Conservation (phyloP, 192 early-diverging fungal species). For the Geranomyces variabilis region DNA sequence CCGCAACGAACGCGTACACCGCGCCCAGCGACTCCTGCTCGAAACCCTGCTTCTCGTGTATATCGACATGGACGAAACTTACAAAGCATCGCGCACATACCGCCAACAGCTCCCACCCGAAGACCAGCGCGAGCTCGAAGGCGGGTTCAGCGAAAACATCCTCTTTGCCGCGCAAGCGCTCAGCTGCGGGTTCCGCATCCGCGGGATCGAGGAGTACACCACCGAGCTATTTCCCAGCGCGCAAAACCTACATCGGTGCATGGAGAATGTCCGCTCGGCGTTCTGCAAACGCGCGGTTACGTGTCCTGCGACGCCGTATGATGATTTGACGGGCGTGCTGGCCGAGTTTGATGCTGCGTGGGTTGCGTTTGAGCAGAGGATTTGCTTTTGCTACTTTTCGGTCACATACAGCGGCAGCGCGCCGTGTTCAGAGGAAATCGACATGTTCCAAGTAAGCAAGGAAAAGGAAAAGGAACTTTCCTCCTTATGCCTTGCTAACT, state of each 20-base stretch:
- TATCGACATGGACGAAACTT: conserved; percentile 44
- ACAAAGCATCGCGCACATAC: conserved; percentile 56
- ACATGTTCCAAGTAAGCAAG: conserved; percentile 56
- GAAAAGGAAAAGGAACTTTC: neutral
- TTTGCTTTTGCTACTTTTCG: conserved; percentile 73
- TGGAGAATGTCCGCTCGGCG: conserved; percentile 60
- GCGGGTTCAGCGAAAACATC: conserved; percentile 72
- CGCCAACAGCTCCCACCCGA: conserved; percentile 64
- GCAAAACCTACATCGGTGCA: conserved; percentile 53
- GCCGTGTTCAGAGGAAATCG: conserved; percentile 43
- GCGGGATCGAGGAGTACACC: conserved; percentile 66
- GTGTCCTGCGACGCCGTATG: conserved; percentile 37
- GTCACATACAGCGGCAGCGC: conserved; percentile 50
- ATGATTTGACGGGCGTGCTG: conserved; percentile 57
- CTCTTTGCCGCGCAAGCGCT: conserved; percentile 72
- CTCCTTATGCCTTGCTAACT: neutral
- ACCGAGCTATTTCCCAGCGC: conserved; percentile 53
- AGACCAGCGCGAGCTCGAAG: conserved; percentile 70
- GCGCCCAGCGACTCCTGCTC: conserved; percentile 58
- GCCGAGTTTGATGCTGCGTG: conserved; percentile 68
- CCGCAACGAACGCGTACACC: conserved; percentile 61
- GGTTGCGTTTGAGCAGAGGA: conserved; percentile 69
- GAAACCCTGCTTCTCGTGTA: conserved; percentile 57
- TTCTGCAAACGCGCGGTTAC: conserved; percentile 39
- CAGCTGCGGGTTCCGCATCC: conserved; percentile 65